Evolutionary conservation across 139 green algal species (phyloP).

Genomic region (Chlorokybus atmophyticus): DNA sequence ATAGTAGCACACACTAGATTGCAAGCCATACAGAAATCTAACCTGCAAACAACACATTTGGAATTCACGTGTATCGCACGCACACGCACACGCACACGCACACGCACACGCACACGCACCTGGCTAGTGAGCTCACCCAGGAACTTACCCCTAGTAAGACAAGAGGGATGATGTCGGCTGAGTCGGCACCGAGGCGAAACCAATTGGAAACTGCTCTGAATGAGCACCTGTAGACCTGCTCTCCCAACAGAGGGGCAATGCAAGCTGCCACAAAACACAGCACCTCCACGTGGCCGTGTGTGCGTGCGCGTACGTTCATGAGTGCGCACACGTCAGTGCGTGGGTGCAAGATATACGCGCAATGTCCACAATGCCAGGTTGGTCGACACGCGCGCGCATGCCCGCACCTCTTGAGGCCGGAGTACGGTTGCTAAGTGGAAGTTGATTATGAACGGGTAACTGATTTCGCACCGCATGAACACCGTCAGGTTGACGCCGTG

Average conservation of each 20-base stretch:
- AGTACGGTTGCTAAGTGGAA: slow-evolving; percentile 7
- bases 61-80: background rate
- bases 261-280: background rate
- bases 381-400: no score
- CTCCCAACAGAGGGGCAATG: slow-evolving; percentile 7
- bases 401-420: slow-evolving; percentile 1
- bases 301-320: no score
- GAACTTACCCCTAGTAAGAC: no score
- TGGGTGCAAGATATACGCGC: no score
- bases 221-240: slow-evolving; percentile 6
- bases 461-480: slow-evolving; percentile 6
- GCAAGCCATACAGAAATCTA: no score
- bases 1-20: no score
- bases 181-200: no score
- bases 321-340: no score
- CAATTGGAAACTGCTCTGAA: no score
- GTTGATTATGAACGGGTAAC: slow-evolving; percentile 16
- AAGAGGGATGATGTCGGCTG: no score
- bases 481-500: slow-evolving; percentile 5
- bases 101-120: background rate
- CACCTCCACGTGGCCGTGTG: no score
- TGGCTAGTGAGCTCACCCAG: slow-evolving; percentile 13
- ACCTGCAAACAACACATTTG: background rate
- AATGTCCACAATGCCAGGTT: no score
- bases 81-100: background rate